phyloP scores from a whole-genome alignment of 1,284 basidiomycete genomes.

The Pisolithus thermaeus region DNA sequence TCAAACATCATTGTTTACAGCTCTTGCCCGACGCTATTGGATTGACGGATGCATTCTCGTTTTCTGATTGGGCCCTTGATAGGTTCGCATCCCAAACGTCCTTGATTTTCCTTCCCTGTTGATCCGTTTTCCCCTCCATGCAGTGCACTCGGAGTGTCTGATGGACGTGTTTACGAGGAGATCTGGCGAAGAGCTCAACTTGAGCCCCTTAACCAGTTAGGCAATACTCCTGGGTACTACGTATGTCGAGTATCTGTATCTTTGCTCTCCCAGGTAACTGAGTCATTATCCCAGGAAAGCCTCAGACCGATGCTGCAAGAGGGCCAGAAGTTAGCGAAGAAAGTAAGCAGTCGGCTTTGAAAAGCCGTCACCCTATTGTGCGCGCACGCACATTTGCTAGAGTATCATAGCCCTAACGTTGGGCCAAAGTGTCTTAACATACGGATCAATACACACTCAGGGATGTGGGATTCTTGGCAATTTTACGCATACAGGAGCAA shows the following conservation, averaged over 20 bases:
- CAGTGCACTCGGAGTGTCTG: conserved; percentile 59
- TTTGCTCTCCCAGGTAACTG: neutral
- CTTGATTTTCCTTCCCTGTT: neutral
- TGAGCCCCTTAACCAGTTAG: conserved; percentile 59
- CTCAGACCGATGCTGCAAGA: conserved; percentile 24
- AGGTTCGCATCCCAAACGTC: conserved; percentile 36
- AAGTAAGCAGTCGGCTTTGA: conserved; percentile 19
- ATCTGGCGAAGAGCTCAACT: conserved; percentile 59
- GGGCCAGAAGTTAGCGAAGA: conserved; percentile 15
- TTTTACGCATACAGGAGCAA: no score
- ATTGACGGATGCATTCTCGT: conserved; percentile 70
- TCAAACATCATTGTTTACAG: conserved; percentile 44
- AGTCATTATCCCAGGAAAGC: conserved; percentile 13
- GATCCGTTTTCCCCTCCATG: neutral
- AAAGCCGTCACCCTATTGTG: neutral
- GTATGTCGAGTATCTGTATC: conserved; percentile 27
- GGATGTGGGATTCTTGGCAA: no score
- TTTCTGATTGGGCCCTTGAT: conserved; percentile 73
- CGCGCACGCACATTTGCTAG: neutral
- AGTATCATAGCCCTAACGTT: neutral
- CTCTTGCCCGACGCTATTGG: conserved; percentile 66
- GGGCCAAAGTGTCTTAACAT: no score
- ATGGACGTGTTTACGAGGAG: conserved; percentile 66
- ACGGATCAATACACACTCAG: no score
- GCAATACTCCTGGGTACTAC: conserved; percentile 49